Percentiles rank a stretch among this genome's conserved stretches.
These are phyloP conservation scores for Aspergillus diversus DNA, from an alignment of 495 filamentous ascomycete species.

Conservation along the genomic window DNA sequence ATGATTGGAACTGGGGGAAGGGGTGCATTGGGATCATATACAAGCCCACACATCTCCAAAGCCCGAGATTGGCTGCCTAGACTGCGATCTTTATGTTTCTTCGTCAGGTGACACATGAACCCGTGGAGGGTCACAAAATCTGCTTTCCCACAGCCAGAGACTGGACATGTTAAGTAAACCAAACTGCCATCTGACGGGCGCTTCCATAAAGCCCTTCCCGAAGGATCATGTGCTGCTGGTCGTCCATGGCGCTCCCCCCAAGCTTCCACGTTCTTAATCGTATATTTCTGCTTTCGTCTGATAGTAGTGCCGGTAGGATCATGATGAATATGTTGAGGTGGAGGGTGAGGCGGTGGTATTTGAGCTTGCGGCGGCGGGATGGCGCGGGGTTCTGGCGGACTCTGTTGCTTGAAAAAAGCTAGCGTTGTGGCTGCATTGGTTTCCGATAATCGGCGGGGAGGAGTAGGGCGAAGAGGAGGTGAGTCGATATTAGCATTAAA, in stretches of 20 bases:
- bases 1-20: constrained; percentile 41
- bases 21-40: constrained; percentile 48
- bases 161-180: constrained; percentile 52
- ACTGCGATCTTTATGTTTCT: constrained; percentile 55
- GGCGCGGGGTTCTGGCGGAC: constrained; percentile 49
- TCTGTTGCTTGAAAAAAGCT: constrained; percentile 55
- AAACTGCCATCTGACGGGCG: constrained; percentile 51
- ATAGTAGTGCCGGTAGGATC: constrained; percentile 38
- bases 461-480: constrained; percentile 47
- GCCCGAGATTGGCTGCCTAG: constrained; percentile 51
- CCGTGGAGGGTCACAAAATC: constrained; percentile 53
- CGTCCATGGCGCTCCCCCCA: constrained; percentile 54
- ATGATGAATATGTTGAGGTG: constrained; percentile 35
- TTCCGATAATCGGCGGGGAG: constrained; percentile 50
- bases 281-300: constrained; percentile 54
- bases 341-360: constrained; percentile 28
- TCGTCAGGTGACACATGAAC: constrained; percentile 56
- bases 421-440: constrained; percentile 55
- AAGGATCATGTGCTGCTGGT: constrained; percentile 50
- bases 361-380: constrained; percentile 40
- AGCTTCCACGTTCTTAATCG: constrained; percentile 55
- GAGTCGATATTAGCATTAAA: constrained; percentile 43
- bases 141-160: constrained; percentile 47
- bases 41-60: constrained; percentile 49
- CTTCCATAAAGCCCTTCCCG: constrained; percentile 50